A percentile compares a stretch with the other conserved stretches of the same genome.
Conservation (phyloP, 495 filamentous ascomycete genomes). For the Penicillium robsamsonii region DNA sequence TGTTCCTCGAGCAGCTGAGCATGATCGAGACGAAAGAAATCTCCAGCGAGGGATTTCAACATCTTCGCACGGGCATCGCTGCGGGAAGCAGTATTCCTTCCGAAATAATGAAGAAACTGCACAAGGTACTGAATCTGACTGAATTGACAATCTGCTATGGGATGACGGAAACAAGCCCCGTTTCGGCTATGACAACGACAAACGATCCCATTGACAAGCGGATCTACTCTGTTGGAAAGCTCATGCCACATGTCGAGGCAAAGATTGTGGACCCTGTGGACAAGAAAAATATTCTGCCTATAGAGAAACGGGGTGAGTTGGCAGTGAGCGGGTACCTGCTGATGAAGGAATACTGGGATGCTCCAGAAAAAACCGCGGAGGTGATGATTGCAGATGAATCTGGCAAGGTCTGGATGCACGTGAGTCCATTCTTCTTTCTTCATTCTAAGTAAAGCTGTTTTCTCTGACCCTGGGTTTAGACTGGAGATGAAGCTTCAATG, state of each 20-base stretch:
- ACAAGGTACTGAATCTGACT: constrained; percentile 70
- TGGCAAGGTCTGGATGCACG: constrained; percentile 70
- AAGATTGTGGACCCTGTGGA: constrained; percentile 74
- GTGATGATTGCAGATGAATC: constrained; percentile 62
- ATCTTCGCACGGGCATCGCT: constrained; percentile 86
- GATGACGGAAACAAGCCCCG: constrained; percentile 97
- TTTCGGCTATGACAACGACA: constrained; percentile 84
- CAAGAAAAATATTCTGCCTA: constrained; percentile 53
- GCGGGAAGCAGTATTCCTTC: constrained; percentile 81
- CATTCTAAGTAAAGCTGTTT: constrained; percentile 12
- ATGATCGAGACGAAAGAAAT: constrained; percentile 59
- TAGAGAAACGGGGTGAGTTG: constrained; percentile 73
- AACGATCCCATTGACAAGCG: constrained; percentile 78
- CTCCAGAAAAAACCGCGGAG: constrained; percentile 64
- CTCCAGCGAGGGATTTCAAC: constrained; percentile 57
- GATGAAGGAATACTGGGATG: constrained; percentile 88
- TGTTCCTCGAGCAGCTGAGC: constrained; percentile 89
- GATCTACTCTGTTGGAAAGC: constrained; percentile 69
- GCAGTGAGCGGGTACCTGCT: constrained; percentile 82
- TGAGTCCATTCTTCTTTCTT: constrained; percentile 27
- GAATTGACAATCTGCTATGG: constrained; percentile 96
- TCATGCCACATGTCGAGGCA: constrained; percentile 80
- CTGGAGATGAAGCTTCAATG: constrained; percentile 91
- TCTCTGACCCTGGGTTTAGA: constrained; percentile 39
- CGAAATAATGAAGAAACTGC: constrained; percentile 79